phyloP scores from a whole-genome alignment of 164 flowering plant genomes.

The Umbellularia californica region DNA sequence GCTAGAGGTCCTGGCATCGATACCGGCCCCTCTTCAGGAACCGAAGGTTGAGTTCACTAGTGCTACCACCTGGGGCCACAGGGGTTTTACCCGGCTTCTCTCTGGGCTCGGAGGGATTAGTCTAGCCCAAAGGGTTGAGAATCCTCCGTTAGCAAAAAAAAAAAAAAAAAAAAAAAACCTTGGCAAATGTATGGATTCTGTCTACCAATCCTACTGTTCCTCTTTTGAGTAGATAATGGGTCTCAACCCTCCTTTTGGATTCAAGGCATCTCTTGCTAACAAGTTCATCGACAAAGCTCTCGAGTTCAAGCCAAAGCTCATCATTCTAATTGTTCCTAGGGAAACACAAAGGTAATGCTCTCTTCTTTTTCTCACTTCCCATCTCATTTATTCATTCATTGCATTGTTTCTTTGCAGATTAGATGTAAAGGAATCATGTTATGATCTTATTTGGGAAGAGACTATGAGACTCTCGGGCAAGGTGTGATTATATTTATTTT shows the following conservation, averaged over 20 bases:
- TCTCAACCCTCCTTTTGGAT: slow-evolving; percentile 90
- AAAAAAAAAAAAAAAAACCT: no score
- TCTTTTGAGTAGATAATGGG: slow-evolving; percentile 62
- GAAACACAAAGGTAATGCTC: slow-evolving; percentile 61
- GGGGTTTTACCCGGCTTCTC: no score
- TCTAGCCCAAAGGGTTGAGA: no score
- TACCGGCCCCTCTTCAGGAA: no score
- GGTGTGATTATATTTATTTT: slow-evolving; percentile 28
- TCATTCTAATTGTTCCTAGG: slow-evolving; percentile 78
- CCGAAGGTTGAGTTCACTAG: no score
- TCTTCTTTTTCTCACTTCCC: background rate
- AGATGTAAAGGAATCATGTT: slow-evolving; percentile 44
- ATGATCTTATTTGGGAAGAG: slow-evolving; percentile 76
- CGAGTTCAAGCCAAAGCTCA: slow-evolving; percentile 77
- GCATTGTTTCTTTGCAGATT: slow-evolving; percentile 38
- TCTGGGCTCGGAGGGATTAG: no score
- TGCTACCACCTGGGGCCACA: no score
- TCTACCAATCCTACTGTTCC: background rate
- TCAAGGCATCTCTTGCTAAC: slow-evolving; percentile 64
- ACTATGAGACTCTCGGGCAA: slow-evolving; percentile 45
- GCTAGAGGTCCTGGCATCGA: no score
- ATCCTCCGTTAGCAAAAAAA: no score
- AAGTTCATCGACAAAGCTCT: slow-evolving; percentile 78
- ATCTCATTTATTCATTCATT: background rate
- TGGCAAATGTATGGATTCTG: no score